Conservation (phyloP, 768 basidiomycete species). For the Psilocybe cubensis region DNA sequence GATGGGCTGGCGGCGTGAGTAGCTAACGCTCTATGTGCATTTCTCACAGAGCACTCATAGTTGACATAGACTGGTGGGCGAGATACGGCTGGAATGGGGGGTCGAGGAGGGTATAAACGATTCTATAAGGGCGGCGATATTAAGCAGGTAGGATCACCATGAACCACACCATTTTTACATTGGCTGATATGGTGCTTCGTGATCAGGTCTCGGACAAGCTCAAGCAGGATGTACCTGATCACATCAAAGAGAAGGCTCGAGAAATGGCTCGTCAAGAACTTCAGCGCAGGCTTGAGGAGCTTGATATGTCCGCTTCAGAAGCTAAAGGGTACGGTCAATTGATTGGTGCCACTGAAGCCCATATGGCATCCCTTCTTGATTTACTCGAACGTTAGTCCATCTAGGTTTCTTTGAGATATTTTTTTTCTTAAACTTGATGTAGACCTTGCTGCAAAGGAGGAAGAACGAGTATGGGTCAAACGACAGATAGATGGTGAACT, state of each 20-base stretch:
- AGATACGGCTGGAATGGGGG: conserved; percentile 69
- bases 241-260: conserved; percentile 63
- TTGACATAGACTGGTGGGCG: conserved; percentile 58
- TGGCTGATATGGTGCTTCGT: neutral
- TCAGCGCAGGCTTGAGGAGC: conserved; percentile 60
- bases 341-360: conserved; percentile 57
- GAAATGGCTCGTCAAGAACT: conserved; percentile 71
- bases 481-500: conserved; percentile 74
- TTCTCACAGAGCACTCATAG: neutral
- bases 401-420: neutral
- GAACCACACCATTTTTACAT: too few species aligned
- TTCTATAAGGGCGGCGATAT: conserved; percentile 66
- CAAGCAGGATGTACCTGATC: conserved; percentile 62
- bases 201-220: conserved; percentile 51
- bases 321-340: conserved; percentile 59
- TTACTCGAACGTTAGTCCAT: conserved; percentile 61
- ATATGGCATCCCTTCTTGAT: conserved; percentile 62
- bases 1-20: conserved; percentile 67
- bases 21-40: neutral
- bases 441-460: conserved; percentile 72
- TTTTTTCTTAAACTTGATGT: neutral
- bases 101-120: conserved; percentile 69
- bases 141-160: conserved; percentile 48
- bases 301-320: conserved; percentile 60
- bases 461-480: conserved; percentile 74